Percentiles rank a stretch among this genome's conserved stretches.
Evolutionary conservation across 352 stramenopile species (phyloP).

Genomic region (Halophytophthora polymorphica): DNA sequence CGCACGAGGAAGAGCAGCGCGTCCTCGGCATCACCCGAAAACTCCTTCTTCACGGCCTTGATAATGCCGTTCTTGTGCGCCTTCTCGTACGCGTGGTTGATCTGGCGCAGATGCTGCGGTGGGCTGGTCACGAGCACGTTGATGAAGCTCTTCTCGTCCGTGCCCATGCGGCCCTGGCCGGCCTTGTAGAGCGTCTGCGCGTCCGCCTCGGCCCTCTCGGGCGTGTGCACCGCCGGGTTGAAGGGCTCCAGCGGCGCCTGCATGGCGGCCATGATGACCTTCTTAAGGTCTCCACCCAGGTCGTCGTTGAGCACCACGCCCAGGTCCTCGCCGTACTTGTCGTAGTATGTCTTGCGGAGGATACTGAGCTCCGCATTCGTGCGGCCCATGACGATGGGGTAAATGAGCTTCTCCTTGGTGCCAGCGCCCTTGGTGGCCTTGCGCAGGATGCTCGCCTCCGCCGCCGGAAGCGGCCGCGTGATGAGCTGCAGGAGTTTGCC

Average conservation of each 20-base stretch:
- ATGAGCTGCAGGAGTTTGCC: conserved; percentile 65
- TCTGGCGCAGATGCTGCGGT: conserved; percentile 50
- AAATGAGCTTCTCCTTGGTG: conserved; percentile 74
- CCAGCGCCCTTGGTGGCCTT: conserved; percentile 64
- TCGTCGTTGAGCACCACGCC: conserved; percentile 55
- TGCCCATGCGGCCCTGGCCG: conserved; percentile 65
- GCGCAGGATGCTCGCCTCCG: conserved; percentile 59
- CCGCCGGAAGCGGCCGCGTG: conserved; percentile 48
- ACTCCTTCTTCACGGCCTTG: conserved; percentile 71
- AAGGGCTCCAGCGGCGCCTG: conserved; percentile 53
- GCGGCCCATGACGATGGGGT: conserved; percentile 58
- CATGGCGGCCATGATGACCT: conserved; percentile 65
- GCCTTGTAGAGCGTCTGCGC: conserved; percentile 67
- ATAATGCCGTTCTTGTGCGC: conserved; percentile 67
- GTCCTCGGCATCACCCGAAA: conserved; percentile 46
- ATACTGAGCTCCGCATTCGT: conserved; percentile 74
- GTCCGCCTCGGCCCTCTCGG: conserved; percentile 51
- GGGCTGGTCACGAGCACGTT: conserved; percentile 48
- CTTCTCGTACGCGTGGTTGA: conserved; percentile 53
- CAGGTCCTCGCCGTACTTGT: conserved; percentile 58
- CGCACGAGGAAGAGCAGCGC: conserved; percentile 58
- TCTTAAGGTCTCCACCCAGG: conserved; percentile 69
- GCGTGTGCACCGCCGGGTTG: conserved; percentile 55
- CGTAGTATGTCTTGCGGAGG: conserved; percentile 79
- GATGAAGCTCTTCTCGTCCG: conserved; percentile 64